phyloP scores from a whole-genome alignment of 2,329 filamentous ascomycete genomes.

The Mycosphaerelloides madeirae region DNA sequence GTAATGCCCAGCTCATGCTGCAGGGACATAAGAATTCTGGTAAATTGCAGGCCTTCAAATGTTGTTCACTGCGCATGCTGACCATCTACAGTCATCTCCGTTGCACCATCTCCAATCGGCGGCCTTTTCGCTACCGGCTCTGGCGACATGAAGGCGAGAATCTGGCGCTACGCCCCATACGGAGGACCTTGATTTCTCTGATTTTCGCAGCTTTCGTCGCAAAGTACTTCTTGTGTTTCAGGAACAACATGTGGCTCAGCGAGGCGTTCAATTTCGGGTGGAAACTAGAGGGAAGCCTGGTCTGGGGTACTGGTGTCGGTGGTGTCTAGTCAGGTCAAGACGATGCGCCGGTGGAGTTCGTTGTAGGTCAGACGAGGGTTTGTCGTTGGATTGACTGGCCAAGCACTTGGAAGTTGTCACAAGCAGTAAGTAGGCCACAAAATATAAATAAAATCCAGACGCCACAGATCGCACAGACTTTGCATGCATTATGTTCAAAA shows the following conservation, averaged over 20 bases:
- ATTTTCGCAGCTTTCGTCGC: background rate
- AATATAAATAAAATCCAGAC: too few relatives aligned
- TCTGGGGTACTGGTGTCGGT: too few relatives aligned
- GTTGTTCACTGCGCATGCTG: conserved; percentile 2
- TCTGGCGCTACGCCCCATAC: conserved; percentile 70
- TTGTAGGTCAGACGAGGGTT: too few relatives aligned
- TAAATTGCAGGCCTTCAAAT: conserved; percentile 36
- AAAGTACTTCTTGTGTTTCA: background rate
- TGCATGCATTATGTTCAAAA: conserved; percentile 32
- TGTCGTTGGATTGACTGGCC: too few relatives aligned
- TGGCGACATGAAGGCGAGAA: conserved; percentile 94
- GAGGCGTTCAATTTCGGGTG: background rate
- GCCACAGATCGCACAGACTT: too few relatives aligned
- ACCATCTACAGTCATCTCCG: conserved; percentile 71
- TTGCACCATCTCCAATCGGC: conserved; percentile 85
- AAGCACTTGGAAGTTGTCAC: too few relatives aligned
- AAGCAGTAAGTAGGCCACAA: too few relatives aligned
- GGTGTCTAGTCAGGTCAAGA: too few relatives aligned
- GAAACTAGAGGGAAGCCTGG: background rate
- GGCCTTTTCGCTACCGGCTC: conserved; percentile 92
- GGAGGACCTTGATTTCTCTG: conserved; percentile 1
- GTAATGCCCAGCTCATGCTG: conserved; percentile 93
- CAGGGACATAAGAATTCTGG: conserved; percentile 97
- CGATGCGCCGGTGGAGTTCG: too few relatives aligned
- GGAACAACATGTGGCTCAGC: background rate